Evolutionary conservation across 345 rosid species (phyloP), one percentile per base, ranked within the genome.

Genomic region (Hypericum perforatum): DNA sequence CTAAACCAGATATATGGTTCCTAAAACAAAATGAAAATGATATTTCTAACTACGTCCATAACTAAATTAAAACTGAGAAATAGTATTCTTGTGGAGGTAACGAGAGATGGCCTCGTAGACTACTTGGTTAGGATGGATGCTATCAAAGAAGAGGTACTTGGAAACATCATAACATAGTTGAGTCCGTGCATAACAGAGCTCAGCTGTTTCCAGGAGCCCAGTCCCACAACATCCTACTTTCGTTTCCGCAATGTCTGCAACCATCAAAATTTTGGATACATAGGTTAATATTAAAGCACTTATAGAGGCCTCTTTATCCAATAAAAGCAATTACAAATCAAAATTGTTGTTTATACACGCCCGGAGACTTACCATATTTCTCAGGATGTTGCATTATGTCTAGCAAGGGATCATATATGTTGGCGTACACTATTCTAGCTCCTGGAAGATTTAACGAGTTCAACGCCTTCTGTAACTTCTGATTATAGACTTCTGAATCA

Each of bases 331-430:
- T n/a, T n/a, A n/a, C n/a, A n/a, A n/a, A n/a, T n/a, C n/a, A n/a
- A n/a, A n/a, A n/a, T n/a, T n/a, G n/a, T n/a, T n/a, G n/a, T n/a
- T n/a, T n/a, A n/a, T n/a, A n/a, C n/a, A n/a, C n/a, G n/a, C n/a
- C n/a, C n/a, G n/a, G 5, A 43, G 47, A 47, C 51, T n/a, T 47
- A 47, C 51, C 51, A 13, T 47, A 47, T 47, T 13, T 47, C 29
- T 47, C 22, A 5, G 51, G 51, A 16, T 47, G 51, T 9, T 5
- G 12, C 22, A 15, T 32, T 32, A 47, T 47, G 51, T 15, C 29
- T 6, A 47, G 16, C 7, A 47, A 10, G 8, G 51, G 51, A 15
- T 47, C 51, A 32, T 11, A 47, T 6, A 47, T 32, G 15, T 47
- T 13, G 12, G 51, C 51, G 37, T 47, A 47, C 5, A 10, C 16